Base-by-base conservation (phyloP, 2,329 filamentous ascomycete genomes). In the Fusarium fracticaudum region DNA sequence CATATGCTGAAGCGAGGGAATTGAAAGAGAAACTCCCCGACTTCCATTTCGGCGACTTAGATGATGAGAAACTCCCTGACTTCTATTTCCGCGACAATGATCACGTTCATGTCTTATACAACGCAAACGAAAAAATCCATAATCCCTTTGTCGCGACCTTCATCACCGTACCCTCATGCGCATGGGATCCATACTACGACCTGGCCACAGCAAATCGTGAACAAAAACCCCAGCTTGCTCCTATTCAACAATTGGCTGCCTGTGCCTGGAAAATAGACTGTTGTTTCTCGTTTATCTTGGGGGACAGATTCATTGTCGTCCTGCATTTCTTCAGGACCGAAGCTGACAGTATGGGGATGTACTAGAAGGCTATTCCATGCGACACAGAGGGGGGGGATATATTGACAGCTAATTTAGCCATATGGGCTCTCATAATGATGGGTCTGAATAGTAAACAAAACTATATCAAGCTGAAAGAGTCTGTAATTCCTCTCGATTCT, bases 101-200 rank as follows among this genome's bases (percentile, higher is more conserved):
- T 6, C 33, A 20, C n/a, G 8, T 26, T 22, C 2, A 22, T 10
- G n/a, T 53, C 33, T 26, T 53, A 3, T 53, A 26, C 4, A 14
- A 53, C 13, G 8, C 4, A 35, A 12, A 22, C 2, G 1, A 3
- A 37, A 3, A 15, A 9, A 17, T 2, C 7, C 11, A 3, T 11
- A 20, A 37, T 5, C 50, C 33, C 31, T 37, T 37, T 22, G n/a
- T 22, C 20, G 50, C 33, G 15, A 17, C 33, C 2, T 4, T 8
- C 50, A 8, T 53, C 33, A 8, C 10, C 18, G 33, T 22, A 26
- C 50, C 50, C 18, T 53, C 50, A 11, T 37, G 50, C 18, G 26
- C 7, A 12, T 53, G 50, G 50, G 18, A 37, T n/a, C 18, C 48
- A 37, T 9, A 9, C 22, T 37, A 18, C 33, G 33, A 35, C 33